Base-by-base conservation (phyloP, 768 basidiomycete genomes). In the Infundibulicybe gibba region DNA sequence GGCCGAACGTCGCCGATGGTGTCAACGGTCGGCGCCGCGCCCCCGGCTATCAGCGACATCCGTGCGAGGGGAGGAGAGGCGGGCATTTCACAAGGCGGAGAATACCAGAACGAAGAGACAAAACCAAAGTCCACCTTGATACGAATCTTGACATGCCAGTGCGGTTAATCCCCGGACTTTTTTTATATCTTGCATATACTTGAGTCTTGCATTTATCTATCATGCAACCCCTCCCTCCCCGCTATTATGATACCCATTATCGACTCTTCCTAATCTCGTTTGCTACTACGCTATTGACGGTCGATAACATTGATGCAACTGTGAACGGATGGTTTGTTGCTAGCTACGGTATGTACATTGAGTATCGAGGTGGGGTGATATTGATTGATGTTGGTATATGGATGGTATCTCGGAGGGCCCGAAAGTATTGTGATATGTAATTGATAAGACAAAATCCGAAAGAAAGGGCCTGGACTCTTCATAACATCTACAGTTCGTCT, bases 1-100 rank as follows among this genome's bases (percentile, higher is more conserved):
- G 85, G 86, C n/a, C 80, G 87, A 43, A 76, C 80, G 21, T 90
- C 89, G 34, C 89, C 88, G 14, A 92, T 92, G 89, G 78, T 89
- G 45, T 77, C 86, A 20, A 81, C 73, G 43, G 74, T 80, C 40
- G 79, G 77, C 35, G 82, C 81, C 33, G 85, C 76, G 25, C 83
- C 83, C 45, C 86, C 85, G 20, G 86, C 86, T 30, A 64, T 90
- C 51, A 88, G 81, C 65, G 78, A 80, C 55, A 78, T 86, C 48
- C 81, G 87, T 42, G 87, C 85, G 47, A 71, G 74, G 56, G 63
- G 72, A 44, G 87, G 83, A 32, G 83, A 87, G 62, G 70, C 79
- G 15, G 86, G 87, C 38, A 74, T 77, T 49, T 77, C 82, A 44
- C 79, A 80, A 58, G 63, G 79, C 57, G 76, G 78, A 37, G 78